Conservation (phyloP, 805 yeast species). For the Saccharomycopsis microspora region DNA sequence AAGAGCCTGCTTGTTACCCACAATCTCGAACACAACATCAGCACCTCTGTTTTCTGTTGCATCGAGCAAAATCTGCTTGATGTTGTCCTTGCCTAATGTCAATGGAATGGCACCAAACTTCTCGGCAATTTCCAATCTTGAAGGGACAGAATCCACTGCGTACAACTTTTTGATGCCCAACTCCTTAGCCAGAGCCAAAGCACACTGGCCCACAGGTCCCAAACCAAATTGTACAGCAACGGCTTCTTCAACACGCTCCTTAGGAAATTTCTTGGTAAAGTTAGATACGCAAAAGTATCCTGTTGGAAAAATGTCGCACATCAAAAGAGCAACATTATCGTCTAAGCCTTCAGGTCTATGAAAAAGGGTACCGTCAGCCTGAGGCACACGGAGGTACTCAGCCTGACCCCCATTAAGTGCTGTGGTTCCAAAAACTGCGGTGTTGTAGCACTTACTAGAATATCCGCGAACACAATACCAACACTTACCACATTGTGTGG, state of each 20-base stretch:
- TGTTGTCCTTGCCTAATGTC: constrained; percentile 32
- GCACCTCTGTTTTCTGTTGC: constrained; percentile 40
- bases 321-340: constrained; percentile 37
- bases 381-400: constrained; percentile 48
- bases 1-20: constrained; percentile 43
- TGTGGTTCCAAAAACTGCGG: constrained; percentile 47
- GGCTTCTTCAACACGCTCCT: constrained; percentile 25
- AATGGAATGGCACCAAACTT: constrained; percentile 39
- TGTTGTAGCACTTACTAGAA: constrained; percentile 41
- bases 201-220: constrained; percentile 52
- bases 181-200: constrained; percentile 32
- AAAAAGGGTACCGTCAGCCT: constrained; percentile 38
- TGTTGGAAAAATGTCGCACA: constrained; percentile 58
- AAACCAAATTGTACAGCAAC: constrained; percentile 43
- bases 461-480: constrained; percentile 46
- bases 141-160: constrained; percentile 38
- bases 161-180: constrained; percentile 34
- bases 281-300: constrained; percentile 49
- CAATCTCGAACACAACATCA: constrained; percentile 51
- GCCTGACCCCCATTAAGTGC: constrained; percentile 54
- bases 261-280: constrained; percentile 30
- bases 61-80: constrained; percentile 22
- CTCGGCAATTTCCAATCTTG: constrained; percentile 33
- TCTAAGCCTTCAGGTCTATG: constrained; percentile 29
- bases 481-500: constrained; percentile 49